These are phyloP conservation scores for Starmerella sp. DNA, from an alignment of 805 yeast species.

Conservation along the genomic window DNA sequence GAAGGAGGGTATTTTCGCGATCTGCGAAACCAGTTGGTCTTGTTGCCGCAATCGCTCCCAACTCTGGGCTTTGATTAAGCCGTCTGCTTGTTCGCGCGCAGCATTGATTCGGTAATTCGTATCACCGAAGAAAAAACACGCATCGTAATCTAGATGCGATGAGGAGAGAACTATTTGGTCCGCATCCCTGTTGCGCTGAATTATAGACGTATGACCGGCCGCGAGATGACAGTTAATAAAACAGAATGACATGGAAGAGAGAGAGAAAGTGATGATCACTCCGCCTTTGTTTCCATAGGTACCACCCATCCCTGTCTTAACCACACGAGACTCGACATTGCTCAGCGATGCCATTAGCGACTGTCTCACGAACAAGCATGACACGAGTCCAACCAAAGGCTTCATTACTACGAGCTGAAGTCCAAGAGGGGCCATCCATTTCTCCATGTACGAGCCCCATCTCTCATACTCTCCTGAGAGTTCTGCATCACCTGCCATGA, in stretches of 20 bases:
- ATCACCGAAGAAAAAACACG: conserved; percentile 85
- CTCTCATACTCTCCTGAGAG: conserved; percentile 25
- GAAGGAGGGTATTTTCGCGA: conserved; percentile 54
- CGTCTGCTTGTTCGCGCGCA: conserved; percentile 59
- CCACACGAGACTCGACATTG: conserved; percentile 57
- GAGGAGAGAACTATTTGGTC: conserved; percentile 46
- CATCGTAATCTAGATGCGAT: conserved; percentile 62
- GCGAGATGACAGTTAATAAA: conserved; percentile 82
- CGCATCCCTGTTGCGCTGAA: conserved; percentile 78
- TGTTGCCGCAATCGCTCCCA: conserved; percentile 45
- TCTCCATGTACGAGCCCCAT: conserved; percentile 28
- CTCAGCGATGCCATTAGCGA: conserved; percentile 42
- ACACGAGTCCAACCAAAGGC: conserved; percentile 75
- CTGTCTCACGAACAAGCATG: conserved; percentile 55
- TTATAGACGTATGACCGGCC: conserved; percentile 74
- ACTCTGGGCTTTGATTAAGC: conserved; percentile 38
- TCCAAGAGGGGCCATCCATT: conserved; percentile 22
- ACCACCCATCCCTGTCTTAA: conserved; percentile 92
- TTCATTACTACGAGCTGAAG: conserved; percentile 58
- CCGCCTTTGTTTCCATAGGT: conserved; percentile 70
- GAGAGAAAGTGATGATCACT: conserved; percentile 53
- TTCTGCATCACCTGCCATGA: conserved; percentile 37
- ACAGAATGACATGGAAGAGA: conserved; percentile 61
- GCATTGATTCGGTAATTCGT: conserved; percentile 74
- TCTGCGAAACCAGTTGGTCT: conserved; percentile 74